Base-by-base conservation (phyloP, 441 rosid genomes). In the Corymbia citriodora region DNA sequence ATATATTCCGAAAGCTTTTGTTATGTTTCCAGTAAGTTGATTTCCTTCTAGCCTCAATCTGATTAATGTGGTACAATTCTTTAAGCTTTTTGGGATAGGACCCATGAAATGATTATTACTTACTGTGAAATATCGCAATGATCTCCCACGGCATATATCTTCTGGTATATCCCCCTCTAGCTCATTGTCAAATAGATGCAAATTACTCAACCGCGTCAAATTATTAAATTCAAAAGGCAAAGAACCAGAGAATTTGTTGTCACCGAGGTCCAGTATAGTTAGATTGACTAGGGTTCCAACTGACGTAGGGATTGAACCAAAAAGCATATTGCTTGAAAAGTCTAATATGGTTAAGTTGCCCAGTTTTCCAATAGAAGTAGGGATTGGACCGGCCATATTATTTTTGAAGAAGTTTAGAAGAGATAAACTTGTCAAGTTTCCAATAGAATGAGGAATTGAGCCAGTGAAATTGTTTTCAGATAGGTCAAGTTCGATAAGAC, bases 181-280 rank as follows among this genome's bases (percentile, higher is more conserved):
- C 13, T 27, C 31, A 61, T 61, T 61, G 5, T 61, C 8, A 61
- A 1, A 11, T 11, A 74, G 49, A 2, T 6, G 0, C 9, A 40
- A 74, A 5, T 0, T 0, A 3, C 5, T 36, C 50, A 74, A 74
- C 6, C 3, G 3, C 3, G 1, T 40, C 3, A 74, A 9, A 0
- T 33, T 72, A 72, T 33, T 72, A 6, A 72, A 18, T 21, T 36
- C 48, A 33, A 2, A 10, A 72, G 82, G 82, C 82, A 72, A 72
- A 48, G 82, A 18, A 36, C 82, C 82, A 6, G 0, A 10, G 8
- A 72, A 33, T 19, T 18, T 72, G 25, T 59, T 59, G 29, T 5
- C 0, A 4, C 0, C 14, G 10, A 59, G 65, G 65, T 1, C 0
- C 2, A 59, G 2, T 0, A 5, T 0, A 5, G 65, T 25, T 25